Evolutionary conservation across 2,329 filamentous ascomycete genomes (phyloP).

Genomic region (Elsinoe fawcettii): DNA sequence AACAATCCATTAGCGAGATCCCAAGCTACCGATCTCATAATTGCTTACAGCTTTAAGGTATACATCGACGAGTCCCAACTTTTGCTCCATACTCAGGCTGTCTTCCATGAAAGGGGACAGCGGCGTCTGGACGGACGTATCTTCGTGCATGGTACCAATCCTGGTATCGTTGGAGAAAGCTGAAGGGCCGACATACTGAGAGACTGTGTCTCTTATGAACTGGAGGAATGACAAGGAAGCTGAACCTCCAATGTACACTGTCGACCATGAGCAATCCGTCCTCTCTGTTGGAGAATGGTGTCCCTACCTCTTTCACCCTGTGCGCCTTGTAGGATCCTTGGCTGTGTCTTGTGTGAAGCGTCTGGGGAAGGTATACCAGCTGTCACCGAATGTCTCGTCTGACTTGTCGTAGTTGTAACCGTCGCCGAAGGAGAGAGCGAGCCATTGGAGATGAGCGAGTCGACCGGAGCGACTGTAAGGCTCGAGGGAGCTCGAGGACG

Average conservation of each 20-base stretch:
- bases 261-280: background rate
- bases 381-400: background rate
- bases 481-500: background rate
- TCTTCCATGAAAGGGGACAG: slow-evolving; percentile 21
- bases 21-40: slow-evolving; percentile 19
- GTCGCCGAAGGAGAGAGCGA: slow-evolving; percentile 2
- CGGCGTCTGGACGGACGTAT: slow-evolving; percentile 1
- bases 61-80: slow-evolving; percentile 27
- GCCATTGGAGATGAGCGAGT: slow-evolving; percentile 1
- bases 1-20: slow-evolving; percentile 21
- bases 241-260: slow-evolving; percentile 45
- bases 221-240: slow-evolving; percentile 51
- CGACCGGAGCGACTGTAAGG: background rate
- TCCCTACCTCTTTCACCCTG: slow-evolving; percentile 45
- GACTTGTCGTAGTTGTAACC: background rate
- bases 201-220: slow-evolving; percentile 42
- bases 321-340: slow-evolving; percentile 44
- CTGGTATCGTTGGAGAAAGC: slow-evolving; percentile 46
- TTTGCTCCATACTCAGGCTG: slow-evolving; percentile 26
- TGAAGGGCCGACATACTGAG: slow-evolving; percentile 47
- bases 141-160: slow-evolving; percentile 49
- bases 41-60: slow-evolving; percentile 29
- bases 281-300: no score
- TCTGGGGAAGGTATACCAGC: background rate
- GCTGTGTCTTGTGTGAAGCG: slow-evolving; percentile 3